These are phyloP conservation scores for Sarocladium strictum DNA, from an alignment of 2,329 filamentous ascomycete genomes.

Conservation along the genomic window DNA sequence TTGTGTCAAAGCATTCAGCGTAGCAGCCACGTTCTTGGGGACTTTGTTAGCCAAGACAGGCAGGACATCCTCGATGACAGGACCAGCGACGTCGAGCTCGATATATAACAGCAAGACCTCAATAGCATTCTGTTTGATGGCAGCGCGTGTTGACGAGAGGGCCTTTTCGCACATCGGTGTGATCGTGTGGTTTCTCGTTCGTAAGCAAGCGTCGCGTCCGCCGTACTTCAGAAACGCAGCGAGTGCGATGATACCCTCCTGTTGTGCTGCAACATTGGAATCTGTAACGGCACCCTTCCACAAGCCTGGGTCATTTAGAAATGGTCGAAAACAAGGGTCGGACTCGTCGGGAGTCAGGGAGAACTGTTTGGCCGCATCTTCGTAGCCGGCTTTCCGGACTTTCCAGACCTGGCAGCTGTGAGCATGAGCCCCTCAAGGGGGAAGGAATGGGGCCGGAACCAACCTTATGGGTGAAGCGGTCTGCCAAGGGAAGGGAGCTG, in stretches of 20 bases:
- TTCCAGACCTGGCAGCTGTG: slow-evolving; percentile 69
- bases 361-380: slow-evolving; percentile 85
- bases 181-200: slow-evolving; percentile 71
- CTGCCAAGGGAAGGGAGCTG: slow-evolving; percentile 68
- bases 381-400: slow-evolving; percentile 89
- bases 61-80: slow-evolving; percentile 84
- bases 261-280: slow-evolving; percentile 93
- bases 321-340: slow-evolving; percentile 80
- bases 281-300: slow-evolving; percentile 93
- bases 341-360: slow-evolving; percentile 77
- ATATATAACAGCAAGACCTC: slow-evolving; percentile 86
- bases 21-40: slow-evolving; percentile 73
- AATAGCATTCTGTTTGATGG: slow-evolving; percentile 78
- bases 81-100: slow-evolving; percentile 79
- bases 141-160: slow-evolving; percentile 77
- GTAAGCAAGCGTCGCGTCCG: slow-evolving; percentile 69
- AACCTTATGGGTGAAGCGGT: slow-evolving; percentile 80
- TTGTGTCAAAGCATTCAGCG: slow-evolving; percentile 68
- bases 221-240: slow-evolving; percentile 92
- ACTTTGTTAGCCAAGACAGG: slow-evolving; percentile 81
- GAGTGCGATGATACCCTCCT: slow-evolving; percentile 82
- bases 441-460: slow-evolving; percentile 10
- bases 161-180: slow-evolving; percentile 85
- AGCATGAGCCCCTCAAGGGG: slow-evolving; percentile 6
- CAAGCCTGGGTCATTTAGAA: slow-evolving; percentile 73